These are phyloP conservation scores for Aspergillus sp. DNA, from an alignment of 2,329 filamentous ascomycete species.

Conservation along the genomic window DNA sequence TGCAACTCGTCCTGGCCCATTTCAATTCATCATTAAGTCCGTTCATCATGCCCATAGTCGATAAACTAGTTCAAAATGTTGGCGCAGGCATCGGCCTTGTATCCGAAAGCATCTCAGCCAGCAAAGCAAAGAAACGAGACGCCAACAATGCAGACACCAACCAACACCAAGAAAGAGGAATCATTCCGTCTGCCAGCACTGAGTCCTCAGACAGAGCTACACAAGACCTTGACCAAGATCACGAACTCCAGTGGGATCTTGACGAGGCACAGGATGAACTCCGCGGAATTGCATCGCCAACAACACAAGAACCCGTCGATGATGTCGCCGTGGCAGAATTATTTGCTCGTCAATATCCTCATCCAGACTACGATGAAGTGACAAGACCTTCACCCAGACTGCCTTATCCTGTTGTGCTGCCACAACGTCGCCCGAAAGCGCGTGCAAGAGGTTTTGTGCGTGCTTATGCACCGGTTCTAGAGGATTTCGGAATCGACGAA, in stretches of 20 bases:
- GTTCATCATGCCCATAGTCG: no score
- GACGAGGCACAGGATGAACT: constrained; percentile 22
- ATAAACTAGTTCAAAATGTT: not conserved
- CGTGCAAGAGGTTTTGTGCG: constrained; percentile 35
- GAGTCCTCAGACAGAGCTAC: not conserved
- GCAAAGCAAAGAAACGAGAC: constrained; percentile 12
- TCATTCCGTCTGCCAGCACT: no score
- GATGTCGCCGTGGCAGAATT: constrained; percentile 7
- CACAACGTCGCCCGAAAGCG: constrained; percentile 32
- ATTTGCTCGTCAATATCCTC: constrained; percentile 9
- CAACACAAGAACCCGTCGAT: constrained; percentile 1
- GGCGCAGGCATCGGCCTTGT: constrained; percentile 15
- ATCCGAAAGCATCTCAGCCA: constrained; percentile 16
- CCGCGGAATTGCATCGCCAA: not conserved
- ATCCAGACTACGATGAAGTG: not conserved
- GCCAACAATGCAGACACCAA: not conserved
- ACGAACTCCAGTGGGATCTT: constrained; percentile 18
- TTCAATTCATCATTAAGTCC: no score
- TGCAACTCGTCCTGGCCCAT: no score
- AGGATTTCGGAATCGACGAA: constrained; percentile 30
- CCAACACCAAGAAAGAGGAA: not conserved
- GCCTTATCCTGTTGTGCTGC: constrained; percentile 34
- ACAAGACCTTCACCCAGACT: constrained; percentile 9
- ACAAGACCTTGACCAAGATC: not conserved
- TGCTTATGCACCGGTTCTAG: constrained; percentile 35